phyloP scores from a whole-genome alignment of 164 flowering plant genomes.

The Hamamelis virginiana region DNA sequence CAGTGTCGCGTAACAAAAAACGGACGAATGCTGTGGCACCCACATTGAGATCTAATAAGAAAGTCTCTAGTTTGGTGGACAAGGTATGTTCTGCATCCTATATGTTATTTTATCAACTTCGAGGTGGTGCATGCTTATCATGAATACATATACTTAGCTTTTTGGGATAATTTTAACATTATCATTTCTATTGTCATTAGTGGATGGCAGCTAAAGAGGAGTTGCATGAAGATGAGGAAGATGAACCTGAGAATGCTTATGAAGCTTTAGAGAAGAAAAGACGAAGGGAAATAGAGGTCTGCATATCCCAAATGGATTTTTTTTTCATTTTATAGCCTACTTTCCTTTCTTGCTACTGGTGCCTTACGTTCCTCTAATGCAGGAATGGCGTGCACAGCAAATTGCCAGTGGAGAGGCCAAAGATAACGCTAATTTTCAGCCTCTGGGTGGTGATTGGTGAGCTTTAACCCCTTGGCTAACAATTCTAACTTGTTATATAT shows the following conservation, averaged over 20 bases:
- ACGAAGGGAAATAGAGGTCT: slow-evolving; percentile 85
- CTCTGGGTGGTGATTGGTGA: slow-evolving; percentile 94
- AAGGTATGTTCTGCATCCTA: slow-evolving; percentile 48
- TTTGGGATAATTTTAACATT: neutral
- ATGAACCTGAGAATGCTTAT: slow-evolving; percentile 69
- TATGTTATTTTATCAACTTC: neutral
- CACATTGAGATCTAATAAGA: slow-evolving; percentile 83
- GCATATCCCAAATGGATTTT: neutral
- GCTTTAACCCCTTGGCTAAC: neutral
- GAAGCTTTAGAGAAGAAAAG: slow-evolving; percentile 81
- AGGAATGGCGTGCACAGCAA: slow-evolving; percentile 89
- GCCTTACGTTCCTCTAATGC: slow-evolving; percentile 22
- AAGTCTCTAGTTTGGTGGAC: slow-evolving; percentile 91
- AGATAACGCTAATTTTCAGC: slow-evolving; percentile 97
- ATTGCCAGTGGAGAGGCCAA: slow-evolving; percentile 92
- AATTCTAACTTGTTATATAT: neutral
- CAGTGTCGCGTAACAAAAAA: slow-evolving; percentile 51
- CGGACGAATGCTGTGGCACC: slow-evolving; percentile 63
- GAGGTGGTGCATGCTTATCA: neutral
- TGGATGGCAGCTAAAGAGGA: slow-evolving; percentile 99
- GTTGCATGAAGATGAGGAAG: slow-evolving; percentile 78
- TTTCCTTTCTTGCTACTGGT: slow-evolving; percentile 1
- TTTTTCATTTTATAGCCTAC: neutral
- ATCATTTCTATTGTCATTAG: slow-evolving; percentile 34
- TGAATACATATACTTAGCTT: neutral